Evolutionary conservation across 2,329 filamentous ascomycete genomes (phyloP), one percentile per base, ranked within the genome.

Genomic region (Colletotrichum chlorophyti): DNA sequence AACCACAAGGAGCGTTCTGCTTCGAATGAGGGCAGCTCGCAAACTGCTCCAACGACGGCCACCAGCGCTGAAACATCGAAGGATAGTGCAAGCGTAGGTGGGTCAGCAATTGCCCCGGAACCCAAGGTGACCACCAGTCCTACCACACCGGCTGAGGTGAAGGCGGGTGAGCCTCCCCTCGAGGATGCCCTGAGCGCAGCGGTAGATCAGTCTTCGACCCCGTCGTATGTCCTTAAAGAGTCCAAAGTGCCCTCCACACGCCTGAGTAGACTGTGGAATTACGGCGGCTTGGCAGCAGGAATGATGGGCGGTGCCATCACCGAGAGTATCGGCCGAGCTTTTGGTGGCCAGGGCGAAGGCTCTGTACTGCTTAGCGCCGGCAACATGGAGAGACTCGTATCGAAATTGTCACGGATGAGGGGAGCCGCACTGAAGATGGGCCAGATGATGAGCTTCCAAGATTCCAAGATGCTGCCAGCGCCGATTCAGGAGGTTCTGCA

Each of bases 361-460:
- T 97, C 93, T 1, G 79, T 97, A 8, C 87, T 99, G 77, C 84
- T 99, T 54, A 98, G 91, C 72, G 84, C 91, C 6, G 87, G 82
- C 9, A 99, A 99, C 69, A 93, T 98, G 84, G 93, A 98, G 71
- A 85, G 96, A 43, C 83, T 99, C 8, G 95, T 99, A 2, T 83
- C 91, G 5, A 97, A 96, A 73, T 83, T 99, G 3, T 98, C 94
- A 3, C 90, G 91, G 19, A 99, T 99, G 95, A 87, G 95, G 68
- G 95, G 95, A 32, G 96, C 95, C 6, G 95, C 95, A n/a, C 80
- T 99, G 37, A 99, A 99, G 77, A 77, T 99, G 23, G 96, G 95
- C 1, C 95, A 99, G 77, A 95, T 98, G 90, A 90, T 99, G 81
- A 97, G 93, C 72, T 95, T 99, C 69, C 95, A 99, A 79, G 95